Evolutionary conservation across 1,284 basidiomycete genomes (phyloP).

Genomic region (Sanghuangporus weigelae): DNA sequence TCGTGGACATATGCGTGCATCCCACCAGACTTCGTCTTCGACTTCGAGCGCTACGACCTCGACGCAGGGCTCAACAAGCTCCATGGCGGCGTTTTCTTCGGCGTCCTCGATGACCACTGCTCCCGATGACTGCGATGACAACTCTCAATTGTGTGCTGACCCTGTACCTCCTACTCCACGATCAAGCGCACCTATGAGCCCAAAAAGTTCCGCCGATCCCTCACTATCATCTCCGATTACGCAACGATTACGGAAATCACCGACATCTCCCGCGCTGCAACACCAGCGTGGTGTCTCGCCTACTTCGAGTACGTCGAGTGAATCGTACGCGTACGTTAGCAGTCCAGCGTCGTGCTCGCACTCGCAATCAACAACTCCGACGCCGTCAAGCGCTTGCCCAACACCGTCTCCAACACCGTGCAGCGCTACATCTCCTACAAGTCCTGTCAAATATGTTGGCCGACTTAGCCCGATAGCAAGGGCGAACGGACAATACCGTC

Average conservation of each 20-base stretch:
- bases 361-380: not conserved
- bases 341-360: not conserved
- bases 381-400: not conserved
- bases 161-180: not conserved
- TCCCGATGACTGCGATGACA: slow-evolving; percentile 5
- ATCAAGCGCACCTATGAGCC: not conserved
- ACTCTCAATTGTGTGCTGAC: slow-evolving; percentile 1
- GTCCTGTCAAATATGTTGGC: not conserved
- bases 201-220: not conserved
- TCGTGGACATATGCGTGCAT: slow-evolving; percentile 5
- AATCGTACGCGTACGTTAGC: not conserved
- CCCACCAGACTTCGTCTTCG: slow-evolving; percentile 13
- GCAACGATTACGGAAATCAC: not conserved
- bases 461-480: not conserved
- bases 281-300: not conserved
- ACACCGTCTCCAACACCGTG: slow-evolving; percentile 2
- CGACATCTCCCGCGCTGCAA: not conserved
- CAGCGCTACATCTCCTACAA: not conserved
- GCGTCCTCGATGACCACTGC: slow-evolving; percentile 15
- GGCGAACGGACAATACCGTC: not conserved
- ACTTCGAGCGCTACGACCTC: slow-evolving; percentile 6
- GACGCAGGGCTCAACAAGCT: slow-evolving; percentile 8
- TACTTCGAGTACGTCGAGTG: not conserved
- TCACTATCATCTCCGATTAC: not conserved
- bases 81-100: slow-evolving; percentile 10